Percentiles rank a stretch among this genome's conserved stretches.
Evolutionary conservation across 1,284 basidiomycete species (phyloP).

Genomic region (Apiotrichum sp.): DNA sequence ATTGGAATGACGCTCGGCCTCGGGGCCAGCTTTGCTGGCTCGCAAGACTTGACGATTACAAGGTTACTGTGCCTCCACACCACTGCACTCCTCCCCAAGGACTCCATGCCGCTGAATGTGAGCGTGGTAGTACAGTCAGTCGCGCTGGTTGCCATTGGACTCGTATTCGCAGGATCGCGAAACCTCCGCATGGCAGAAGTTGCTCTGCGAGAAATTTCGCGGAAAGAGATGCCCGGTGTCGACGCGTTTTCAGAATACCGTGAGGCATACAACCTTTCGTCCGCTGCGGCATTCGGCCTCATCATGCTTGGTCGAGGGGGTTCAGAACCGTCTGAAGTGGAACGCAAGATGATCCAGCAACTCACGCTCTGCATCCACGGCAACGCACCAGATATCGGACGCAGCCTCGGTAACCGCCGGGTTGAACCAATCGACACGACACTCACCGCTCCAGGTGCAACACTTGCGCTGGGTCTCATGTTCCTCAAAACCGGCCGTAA

Average conservation of each 20-base stretch:
- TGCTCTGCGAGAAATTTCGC: constrained; percentile 74
- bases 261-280: constrained; percentile 85
- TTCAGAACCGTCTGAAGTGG: constrained; percentile 53
- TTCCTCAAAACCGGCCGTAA: constrained; percentile 76
- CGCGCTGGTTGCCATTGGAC: constrained; percentile 78
- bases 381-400: constrained; percentile 44
- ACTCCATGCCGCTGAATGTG: constrained; percentile 81
- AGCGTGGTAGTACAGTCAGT: constrained; percentile 84
- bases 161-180: constrained; percentile 81
- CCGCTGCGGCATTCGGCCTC: constrained; percentile 87
- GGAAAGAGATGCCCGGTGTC: constrained; percentile 66
- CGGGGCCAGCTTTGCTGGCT: constrained; percentile 85
- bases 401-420: constrained; percentile 5
- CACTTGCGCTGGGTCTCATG: constrained; percentile 84
- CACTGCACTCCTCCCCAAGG: constrained; percentile 80
- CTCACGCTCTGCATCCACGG: constrained; percentile 68
- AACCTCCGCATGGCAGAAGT: constrained; percentile 88
- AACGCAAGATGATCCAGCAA: constrained; percentile 61
- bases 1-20: constrained; percentile 91
- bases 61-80: constrained; percentile 89
- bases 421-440: constrained; percentile 62
- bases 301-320: constrained; percentile 88
- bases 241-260: constrained; percentile 77
- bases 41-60: constrained; percentile 75
- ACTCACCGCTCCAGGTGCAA: constrained; percentile 82